phyloP scores from a whole-genome alignment of 768 basidiomycete genomes.

The Lyophyllum semitale region DNA sequence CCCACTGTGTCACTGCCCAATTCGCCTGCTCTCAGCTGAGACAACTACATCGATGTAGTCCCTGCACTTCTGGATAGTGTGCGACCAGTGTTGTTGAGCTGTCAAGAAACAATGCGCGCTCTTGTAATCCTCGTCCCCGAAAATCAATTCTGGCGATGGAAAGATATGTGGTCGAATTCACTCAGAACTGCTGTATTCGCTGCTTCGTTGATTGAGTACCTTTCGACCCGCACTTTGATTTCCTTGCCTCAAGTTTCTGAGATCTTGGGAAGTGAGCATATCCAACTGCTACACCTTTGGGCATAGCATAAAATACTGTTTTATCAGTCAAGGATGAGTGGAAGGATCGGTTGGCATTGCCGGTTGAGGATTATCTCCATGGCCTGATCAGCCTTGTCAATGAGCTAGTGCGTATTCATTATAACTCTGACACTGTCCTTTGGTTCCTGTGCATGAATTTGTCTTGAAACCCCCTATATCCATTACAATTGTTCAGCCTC shows the following conservation, averaged over 20 bases:
- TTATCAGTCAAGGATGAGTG: conserved; percentile 66
- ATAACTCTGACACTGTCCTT: background rate
- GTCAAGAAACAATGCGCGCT: conserved; percentile 46
- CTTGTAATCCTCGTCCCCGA: conserved; percentile 65
- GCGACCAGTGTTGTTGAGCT: conserved; percentile 56
- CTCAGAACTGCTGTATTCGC: conserved; percentile 68
- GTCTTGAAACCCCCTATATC: too few relatives aligned
- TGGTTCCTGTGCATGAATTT: too few relatives aligned
- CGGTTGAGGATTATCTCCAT: conserved; percentile 82
- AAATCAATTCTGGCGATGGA: conserved; percentile 84
- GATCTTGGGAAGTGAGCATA: conserved; percentile 65
- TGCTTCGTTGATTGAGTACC: conserved; percentile 65
- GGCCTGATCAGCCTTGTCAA: conserved; percentile 78
- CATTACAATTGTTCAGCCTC: background rate
- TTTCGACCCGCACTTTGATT: conserved; percentile 58
- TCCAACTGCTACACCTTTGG: background rate
- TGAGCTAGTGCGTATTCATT: conserved; percentile 61
- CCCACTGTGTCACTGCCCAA: background rate
- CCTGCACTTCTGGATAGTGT: conserved; percentile 58
- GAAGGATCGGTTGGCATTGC: conserved; percentile 62
- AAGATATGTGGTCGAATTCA: conserved; percentile 79
- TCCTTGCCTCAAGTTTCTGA: conserved; percentile 53
- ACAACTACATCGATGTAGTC: conserved; percentile 41
- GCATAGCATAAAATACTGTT: conserved; percentile 36
- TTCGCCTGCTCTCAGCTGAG: conserved; percentile 1